phyloP scores from a whole-genome alignment of 768 basidiomycete species.

The Xerocomellus intermedius region DNA sequence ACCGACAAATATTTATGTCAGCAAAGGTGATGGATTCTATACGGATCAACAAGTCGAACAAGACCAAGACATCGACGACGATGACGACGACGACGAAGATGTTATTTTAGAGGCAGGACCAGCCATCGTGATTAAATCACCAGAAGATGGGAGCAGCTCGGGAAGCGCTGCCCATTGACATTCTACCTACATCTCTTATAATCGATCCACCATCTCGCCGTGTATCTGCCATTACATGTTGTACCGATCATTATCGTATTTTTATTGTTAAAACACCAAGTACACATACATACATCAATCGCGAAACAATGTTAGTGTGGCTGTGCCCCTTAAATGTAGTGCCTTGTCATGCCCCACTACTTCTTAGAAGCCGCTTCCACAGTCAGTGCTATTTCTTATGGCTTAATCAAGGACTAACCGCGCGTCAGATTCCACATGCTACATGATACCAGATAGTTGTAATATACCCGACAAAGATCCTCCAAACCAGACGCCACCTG shows the following conservation, averaged over 20 bases:
- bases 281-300: no score
- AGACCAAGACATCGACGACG: slow-evolving; percentile 60
- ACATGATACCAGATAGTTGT: slow-evolving; percentile 28
- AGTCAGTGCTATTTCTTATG: slow-evolving; percentile 3
- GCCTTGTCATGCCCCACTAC: not conserved
- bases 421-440: slow-evolving; percentile 23
- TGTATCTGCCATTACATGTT: slow-evolving; percentile 16
- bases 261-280: not conserved
- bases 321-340: not conserved
- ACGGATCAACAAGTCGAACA: slow-evolving; percentile 49
- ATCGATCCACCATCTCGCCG: slow-evolving; percentile 2
- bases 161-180: slow-evolving; percentile 23
- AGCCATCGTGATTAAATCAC: slow-evolving; percentile 45
- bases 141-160: slow-evolving; percentile 22
- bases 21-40: slow-evolving; percentile 39
- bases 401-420: not conserved
- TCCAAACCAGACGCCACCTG: slow-evolving; percentile 9
- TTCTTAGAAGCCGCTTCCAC: not conserved
- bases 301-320: not conserved
- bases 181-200: slow-evolving; percentile 12
- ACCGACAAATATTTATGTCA: slow-evolving; percentile 33
- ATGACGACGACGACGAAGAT: slow-evolving; percentile 64
- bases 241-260: slow-evolving; percentile 11
- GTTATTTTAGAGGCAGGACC: slow-evolving; percentile 77
- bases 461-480: slow-evolving; percentile 11